phyloP scores from a whole-genome alignment of 441 rosid genomes.

The Erodium moschatum region DNA sequence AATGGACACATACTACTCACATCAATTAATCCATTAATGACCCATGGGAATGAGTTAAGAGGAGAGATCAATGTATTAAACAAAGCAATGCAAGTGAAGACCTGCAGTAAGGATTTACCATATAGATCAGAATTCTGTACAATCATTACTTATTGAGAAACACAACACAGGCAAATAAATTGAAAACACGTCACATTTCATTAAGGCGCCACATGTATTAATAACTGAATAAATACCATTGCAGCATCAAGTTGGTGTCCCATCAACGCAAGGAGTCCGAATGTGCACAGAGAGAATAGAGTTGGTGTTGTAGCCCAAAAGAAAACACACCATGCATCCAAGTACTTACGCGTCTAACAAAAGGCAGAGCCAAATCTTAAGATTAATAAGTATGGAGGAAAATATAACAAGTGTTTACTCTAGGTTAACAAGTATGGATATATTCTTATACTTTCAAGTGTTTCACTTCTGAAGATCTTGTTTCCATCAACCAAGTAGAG shows the following conservation, averaged over 20 bases:
- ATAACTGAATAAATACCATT: constrained; percentile 38
- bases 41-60: constrained; percentile 93
- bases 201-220: constrained; percentile 1
- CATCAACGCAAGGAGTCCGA: constrained; percentile 77
- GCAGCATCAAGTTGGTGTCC: constrained; percentile 97
- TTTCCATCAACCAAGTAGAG: constrained; percentile 71
- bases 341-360: constrained; percentile 71
- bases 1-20: constrained; percentile 43
- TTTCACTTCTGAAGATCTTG: constrained; percentile 72
- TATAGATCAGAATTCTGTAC: constrained; percentile 20
- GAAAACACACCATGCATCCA: constrained; percentile 99
- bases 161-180: neutral
- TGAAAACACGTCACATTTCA: neutral
- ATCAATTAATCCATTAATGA: constrained; percentile 88
- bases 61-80: constrained; percentile 87
- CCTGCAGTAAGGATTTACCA: constrained; percentile 41
- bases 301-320: constrained; percentile 98
- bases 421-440: neutral
- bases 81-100: constrained; percentile 88
- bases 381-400: constrained; percentile 14
- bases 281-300: constrained; percentile 77
- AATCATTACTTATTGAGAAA: neutral
- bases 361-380: constrained; percentile 20
- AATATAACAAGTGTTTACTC: neutral
- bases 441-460: constrained; percentile 59